Conservation (phyloP, 495 filamentous ascomycete species). For the Diplogelasinospora grovesii region DNA sequence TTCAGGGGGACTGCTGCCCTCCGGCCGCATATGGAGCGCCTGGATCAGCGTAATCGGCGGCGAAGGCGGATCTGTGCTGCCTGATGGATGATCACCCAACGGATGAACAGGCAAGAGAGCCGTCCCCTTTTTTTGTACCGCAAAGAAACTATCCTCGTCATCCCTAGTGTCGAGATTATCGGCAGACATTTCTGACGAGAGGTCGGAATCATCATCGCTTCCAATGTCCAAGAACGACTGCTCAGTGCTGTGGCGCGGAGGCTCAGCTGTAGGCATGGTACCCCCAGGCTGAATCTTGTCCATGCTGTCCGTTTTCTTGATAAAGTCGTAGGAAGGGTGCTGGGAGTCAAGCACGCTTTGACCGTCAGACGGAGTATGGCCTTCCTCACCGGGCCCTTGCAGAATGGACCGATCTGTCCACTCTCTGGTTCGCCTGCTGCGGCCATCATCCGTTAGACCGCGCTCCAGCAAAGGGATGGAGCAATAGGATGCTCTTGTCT, state of each 20-base stretch:
- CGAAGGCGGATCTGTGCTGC: constrained; percentile 56
- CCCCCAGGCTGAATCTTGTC: constrained; percentile 26
- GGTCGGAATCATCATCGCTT: constrained; percentile 63
- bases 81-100: constrained; percentile 32
- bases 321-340: constrained; percentile 42
- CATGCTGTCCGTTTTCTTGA: constrained; percentile 40
- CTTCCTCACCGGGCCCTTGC: constrained; percentile 28
- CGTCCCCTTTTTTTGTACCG: constrained; percentile 33
- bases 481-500: constrained; percentile 56
- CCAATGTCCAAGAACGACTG: constrained; percentile 61
- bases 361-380: constrained; percentile 17
- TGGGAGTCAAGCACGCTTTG: constrained; percentile 27
- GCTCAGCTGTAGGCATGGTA: constrained; percentile 11
- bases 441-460: constrained; percentile 55
- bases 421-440: constrained; percentile 30
- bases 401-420: constrained; percentile 43
- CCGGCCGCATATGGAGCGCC: constrained; percentile 43
- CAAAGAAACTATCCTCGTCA: constrained; percentile 27
- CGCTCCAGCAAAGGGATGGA: constrained; percentile 72
- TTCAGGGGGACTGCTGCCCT: constrained; percentile 25
- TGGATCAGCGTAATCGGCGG: constrained; percentile 70
- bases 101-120: constrained; percentile 55
- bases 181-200: constrained; percentile 74
- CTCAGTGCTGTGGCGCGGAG: constrained; percentile 27
- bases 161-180: constrained; percentile 52